phyloP scores from a whole-genome alignment of 2,329 filamentous ascomycete species.

The Didymella lethalis region DNA sequence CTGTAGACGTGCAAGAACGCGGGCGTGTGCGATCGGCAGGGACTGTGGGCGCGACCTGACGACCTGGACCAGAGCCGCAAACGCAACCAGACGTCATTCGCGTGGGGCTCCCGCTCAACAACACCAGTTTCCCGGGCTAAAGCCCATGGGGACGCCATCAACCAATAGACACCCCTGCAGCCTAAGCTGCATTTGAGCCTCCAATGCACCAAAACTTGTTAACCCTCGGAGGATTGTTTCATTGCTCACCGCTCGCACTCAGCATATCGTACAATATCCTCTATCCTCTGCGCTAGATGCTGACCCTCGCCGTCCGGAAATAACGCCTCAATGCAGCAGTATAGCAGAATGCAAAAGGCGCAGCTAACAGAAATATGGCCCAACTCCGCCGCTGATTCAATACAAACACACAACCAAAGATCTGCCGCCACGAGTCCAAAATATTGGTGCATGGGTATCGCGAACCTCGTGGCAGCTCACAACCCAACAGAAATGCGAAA shows the following conservation, averaged over 20 bases:
- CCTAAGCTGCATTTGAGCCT: conserved; percentile 19
- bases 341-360: conserved; percentile 35
- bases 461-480: conserved; percentile 41
- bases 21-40: conserved; percentile 34
- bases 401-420: conserved; percentile 32
- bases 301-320: conserved; percentile 20
- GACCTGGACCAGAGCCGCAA: conserved; percentile 31
- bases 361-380: conserved; percentile 34
- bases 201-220: conserved; percentile 19
- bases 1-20: conserved; percentile 9
- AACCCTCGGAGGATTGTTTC: conserved; percentile 15
- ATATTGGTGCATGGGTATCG: conserved; percentile 47
- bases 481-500: conserved; percentile 39
- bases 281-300: conserved; percentile 31
- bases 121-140: conserved; percentile 18
- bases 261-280: conserved; percentile 34
- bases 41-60: conserved; percentile 26
- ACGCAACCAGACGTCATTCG: conserved; percentile 35
- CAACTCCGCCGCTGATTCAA: conserved; percentile 48
- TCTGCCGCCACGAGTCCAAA: conserved; percentile 42
- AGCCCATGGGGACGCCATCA: conserved; percentile 15
- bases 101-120: conserved; percentile 27
- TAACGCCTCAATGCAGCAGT: conserved; percentile 26
- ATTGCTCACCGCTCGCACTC: conserved; percentile 24
- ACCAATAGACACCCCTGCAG: conserved; percentile 18